Evolutionary conservation across 148 eudicot species (phyloP).

Genomic region (Chenopodium quinoa): DNA sequence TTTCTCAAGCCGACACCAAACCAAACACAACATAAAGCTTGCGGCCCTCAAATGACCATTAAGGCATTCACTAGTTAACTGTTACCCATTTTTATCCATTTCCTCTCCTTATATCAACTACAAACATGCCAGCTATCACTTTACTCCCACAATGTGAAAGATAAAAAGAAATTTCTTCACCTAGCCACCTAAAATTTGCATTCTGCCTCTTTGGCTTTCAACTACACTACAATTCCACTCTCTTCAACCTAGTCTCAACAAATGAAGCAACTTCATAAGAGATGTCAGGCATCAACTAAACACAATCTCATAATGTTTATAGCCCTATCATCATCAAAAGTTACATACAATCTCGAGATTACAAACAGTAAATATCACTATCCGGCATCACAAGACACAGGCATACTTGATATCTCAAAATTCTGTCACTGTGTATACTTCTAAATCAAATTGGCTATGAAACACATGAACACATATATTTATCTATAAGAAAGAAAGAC

Average conservation of each 20-base stretch:
- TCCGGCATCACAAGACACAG: background rate
- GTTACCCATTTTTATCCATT: background rate
- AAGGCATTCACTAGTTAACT: background rate
- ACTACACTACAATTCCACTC: background rate
- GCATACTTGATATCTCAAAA: background rate
- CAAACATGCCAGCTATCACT: background rate
- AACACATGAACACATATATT: background rate
- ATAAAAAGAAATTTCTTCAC: background rate
- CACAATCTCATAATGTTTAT: background rate
- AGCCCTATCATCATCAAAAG: background rate
- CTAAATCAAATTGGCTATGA: background rate
- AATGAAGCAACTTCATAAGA: background rate
- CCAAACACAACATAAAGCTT: background rate
- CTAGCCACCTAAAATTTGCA: background rate
- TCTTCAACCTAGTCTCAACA: background rate
- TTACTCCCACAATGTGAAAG: background rate
- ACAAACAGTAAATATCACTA: background rate
- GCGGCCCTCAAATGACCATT: background rate
- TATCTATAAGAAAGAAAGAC: background rate
- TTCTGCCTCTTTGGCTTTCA: background rate
- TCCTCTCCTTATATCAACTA: background rate
- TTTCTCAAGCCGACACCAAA: background rate
- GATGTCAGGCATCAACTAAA: background rate
- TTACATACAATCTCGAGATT: no score
- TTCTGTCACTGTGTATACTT: background rate